These are phyloP conservation scores for Herpomyces periplanetae DNA, from an alignment of 2,329 filamentous ascomycete genomes.

Conservation along the genomic window DNA sequence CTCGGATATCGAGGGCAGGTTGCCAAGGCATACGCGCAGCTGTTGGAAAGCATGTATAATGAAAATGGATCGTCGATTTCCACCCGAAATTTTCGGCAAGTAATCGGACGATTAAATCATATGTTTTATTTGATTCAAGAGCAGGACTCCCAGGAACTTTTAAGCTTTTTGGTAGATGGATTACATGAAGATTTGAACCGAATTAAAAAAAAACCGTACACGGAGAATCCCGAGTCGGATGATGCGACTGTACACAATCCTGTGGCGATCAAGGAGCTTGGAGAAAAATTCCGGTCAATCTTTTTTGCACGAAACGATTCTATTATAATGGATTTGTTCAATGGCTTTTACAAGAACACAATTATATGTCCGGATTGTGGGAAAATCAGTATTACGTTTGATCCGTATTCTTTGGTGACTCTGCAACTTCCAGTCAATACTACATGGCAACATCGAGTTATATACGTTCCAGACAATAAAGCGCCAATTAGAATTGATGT, in stretches of 20 bases:
- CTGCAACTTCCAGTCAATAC: conserved; percentile 59
- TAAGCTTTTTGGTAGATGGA: conserved; percentile 73
- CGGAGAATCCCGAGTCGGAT: conserved; percentile 85
- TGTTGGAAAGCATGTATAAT: conserved; percentile 40
- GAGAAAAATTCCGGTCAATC: conserved; percentile 57
- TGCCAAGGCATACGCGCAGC: conserved; percentile 36
- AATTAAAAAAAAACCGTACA: conserved; percentile 78
- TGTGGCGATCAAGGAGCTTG: conserved; percentile 41
- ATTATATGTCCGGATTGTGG: conserved; percentile 59
- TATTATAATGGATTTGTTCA: conserved; percentile 75
- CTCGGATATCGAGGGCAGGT: conserved; percentile 53
- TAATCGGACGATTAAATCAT: conserved; percentile 38
- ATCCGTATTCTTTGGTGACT: conserved; percentile 80
- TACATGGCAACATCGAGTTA: conserved; percentile 31
- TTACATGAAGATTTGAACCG: conserved; percentile 82
- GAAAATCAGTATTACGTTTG: conserved; percentile 94
- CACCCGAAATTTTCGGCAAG: conserved; percentile 42
- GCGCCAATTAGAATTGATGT: conserved; percentile 28
- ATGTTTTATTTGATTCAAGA: conserved; percentile 80
- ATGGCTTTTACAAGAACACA: conserved; percentile 91
- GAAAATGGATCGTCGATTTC: conserved; percentile 26
- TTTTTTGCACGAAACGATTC: conserved; percentile 77
- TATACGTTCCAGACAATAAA: conserved; percentile 35
- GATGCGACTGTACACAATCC: conserved; percentile 70
- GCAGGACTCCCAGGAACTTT: conserved; percentile 85